Evolutionary conservation across 805 yeast genomes (phyloP), one percentile per base, ranked within the genome.

Genomic region (Metschnikowia rubicola): DNA sequence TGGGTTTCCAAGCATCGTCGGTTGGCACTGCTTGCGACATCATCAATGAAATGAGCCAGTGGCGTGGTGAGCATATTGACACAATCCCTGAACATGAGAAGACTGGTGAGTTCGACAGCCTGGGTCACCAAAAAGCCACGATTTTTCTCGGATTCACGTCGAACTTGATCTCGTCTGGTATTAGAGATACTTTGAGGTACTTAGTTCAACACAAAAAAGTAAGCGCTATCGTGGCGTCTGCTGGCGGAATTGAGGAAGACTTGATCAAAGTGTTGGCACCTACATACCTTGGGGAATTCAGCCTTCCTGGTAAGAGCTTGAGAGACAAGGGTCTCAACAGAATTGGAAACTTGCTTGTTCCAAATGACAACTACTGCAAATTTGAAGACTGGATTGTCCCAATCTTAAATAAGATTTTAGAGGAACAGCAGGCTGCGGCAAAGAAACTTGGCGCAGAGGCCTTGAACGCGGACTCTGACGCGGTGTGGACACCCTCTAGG

Each of bases 371-470:
- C 73, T 94, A 94, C 74, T 92, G 98, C 74, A 83, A 82, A 63
- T 94, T 94, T 63, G 99, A 94, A 70, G 99, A 95, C 67, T 94
- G 99, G 99, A 88, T 95, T 56, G 95, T 94, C 31, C 99, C 99
- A 32, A 79, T 94, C 46, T 77, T 94, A 61, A 96, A 90, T 62
- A 80, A 74, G 39, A 82, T 91, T 82, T 75, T 91, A 46, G 86
- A 86, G 58, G 99, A 94, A 68, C 98, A 92, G 68, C 88, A 87
- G 57, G 81, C 66, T 44, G 82, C 78, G 50, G 81, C 82, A 54
- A 67, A 64, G 39, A 59, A 58, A 42, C 58, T 64, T 34, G 88
- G 88, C 3, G 57, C 68, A 3, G 80, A 77, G 12, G 71, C 76
- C 26, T 68, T 84, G 52, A 86, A 88, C 57, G 83, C 88, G 12